phyloP scores from a whole-genome alignment of 345 rosid genomes.

The Aquilaria yunnanensis region DNA sequence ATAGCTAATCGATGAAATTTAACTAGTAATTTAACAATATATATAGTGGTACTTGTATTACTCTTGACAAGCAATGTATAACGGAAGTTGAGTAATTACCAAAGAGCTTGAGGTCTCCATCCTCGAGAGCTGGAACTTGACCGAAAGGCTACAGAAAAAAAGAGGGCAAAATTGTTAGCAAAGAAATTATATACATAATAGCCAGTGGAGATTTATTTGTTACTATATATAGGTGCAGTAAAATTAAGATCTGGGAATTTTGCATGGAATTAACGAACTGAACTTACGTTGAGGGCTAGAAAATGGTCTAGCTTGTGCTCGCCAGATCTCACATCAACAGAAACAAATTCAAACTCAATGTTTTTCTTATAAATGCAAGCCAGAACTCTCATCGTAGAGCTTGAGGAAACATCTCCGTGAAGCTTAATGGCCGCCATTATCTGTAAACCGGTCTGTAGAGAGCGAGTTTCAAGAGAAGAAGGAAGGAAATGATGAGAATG shows the following conservation, averaged over 20 bases:
- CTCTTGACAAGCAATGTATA: not conserved
- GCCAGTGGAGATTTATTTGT: not conserved
- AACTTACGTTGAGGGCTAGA: not conserved
- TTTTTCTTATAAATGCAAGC: constrained; percentile 41
- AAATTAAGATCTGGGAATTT: no score
- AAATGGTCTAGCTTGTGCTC: constrained; percentile 29
- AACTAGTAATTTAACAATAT: not conserved
- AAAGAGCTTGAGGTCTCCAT: constrained; percentile 56
- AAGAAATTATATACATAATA: not conserved
- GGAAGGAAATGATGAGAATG: no score
- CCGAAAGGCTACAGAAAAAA: constrained; percentile 64
- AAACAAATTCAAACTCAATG: constrained; percentile 45
- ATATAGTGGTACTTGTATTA: not conserved
- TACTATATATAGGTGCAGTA: not conserved
- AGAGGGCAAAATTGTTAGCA: not conserved
- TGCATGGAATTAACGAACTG: not conserved
- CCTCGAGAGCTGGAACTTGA: constrained; percentile 53
- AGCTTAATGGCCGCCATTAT: no score
- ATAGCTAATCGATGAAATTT: not conserved
- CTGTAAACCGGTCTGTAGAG: no score
- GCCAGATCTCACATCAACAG: constrained; percentile 57
- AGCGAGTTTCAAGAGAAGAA: no score
- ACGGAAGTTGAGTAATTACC: constrained; percentile 37
- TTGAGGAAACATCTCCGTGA: no score
- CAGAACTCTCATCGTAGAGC: no score